These are phyloP conservation scores for Phytopythium chamaehyphon DNA, from an alignment of 352 stramenopile genomes.

Conservation along the genomic window DNA sequence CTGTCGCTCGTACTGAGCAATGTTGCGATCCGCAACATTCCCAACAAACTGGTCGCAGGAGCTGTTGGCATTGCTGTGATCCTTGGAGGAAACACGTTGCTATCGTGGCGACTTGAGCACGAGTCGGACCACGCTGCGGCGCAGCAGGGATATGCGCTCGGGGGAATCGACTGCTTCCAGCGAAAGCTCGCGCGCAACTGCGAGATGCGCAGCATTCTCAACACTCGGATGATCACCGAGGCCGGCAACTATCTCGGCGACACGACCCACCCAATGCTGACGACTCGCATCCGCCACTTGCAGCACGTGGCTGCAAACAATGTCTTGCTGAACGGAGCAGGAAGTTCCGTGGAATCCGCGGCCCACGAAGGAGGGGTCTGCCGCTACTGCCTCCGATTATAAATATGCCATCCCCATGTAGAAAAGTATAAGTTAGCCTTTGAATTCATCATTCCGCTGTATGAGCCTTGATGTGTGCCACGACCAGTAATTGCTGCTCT, in stretches of 20 bases:
- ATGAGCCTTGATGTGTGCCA: too few relatives aligned
- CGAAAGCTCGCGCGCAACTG: constrained; percentile 73
- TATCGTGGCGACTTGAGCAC: constrained; percentile 81
- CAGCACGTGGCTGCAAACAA: constrained; percentile 33
- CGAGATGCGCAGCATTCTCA: constrained; percentile 49
- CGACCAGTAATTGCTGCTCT: too few relatives aligned
- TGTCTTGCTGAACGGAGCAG: neutral
- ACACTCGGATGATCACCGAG: constrained; percentile 71
- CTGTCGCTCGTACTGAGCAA: constrained; percentile 53
- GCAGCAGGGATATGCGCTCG: constrained; percentile 53
- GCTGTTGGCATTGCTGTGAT: constrained; percentile 42
- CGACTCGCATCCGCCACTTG: constrained; percentile 65
- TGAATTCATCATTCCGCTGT: too few relatives aligned
- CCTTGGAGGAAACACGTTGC: constrained; percentile 48
- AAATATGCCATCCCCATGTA: constrained; percentile 1
- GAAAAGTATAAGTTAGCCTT: too few relatives aligned
- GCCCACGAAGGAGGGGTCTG: constrained; percentile 1
- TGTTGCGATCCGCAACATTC: constrained; percentile 57
- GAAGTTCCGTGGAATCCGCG: constrained; percentile 1
- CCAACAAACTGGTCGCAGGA: constrained; percentile 65
- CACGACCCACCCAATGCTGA: constrained; percentile 70
- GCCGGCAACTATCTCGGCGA: constrained; percentile 81
- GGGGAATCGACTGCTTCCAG: constrained; percentile 75
- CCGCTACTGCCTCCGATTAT: constrained; percentile 6
- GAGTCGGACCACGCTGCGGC: constrained; percentile 74